Base-by-base conservation (phyloP, 164 flowering plant genomes). In the Akebia trifoliata region DNA sequence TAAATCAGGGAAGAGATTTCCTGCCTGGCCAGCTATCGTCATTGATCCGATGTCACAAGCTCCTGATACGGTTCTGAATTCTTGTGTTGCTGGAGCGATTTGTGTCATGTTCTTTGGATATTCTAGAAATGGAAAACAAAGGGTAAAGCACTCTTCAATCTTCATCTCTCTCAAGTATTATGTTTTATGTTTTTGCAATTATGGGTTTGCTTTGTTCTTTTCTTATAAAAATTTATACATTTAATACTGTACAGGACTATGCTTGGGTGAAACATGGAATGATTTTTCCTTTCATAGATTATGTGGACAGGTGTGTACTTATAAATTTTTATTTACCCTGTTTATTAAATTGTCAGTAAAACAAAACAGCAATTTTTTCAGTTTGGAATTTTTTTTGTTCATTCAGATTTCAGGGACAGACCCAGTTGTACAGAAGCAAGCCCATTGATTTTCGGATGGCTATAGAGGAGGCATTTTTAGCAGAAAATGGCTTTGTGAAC, bases 61-160 rank as follows among this genome's bases (percentile, higher is more conserved):
- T 24, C 97, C 97, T 14, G 81, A 76, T 59, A 64, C 71, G 11
- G 94, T 90, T 61, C 51, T 90, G 60, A 77, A 81, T 25, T 78
- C 87, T 52, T 78, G 90, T 64, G 64, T 82, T 52, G 72, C 95
- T 24, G 93, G 83, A 45, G 80, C 96, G 17, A 70, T 75, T 46
- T 94, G 99, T 62, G 94, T 94, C 30, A 94, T 94, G 99, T 94
- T 86, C 62, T 87, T 84, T 67, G 99, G 99, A 2, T 79, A 83
- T 67, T 79, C 91, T 15, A 85, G 73, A 57, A 79, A 73, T 53
- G 88, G 85, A 59, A 74, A 76, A 63, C 78, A 78, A 64, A 82
- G 96, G 93, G 97, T 87, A 71, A 71, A 69, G 0, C 18, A 30
- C 1, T 38, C n/a, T n/a, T 31, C 45, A 39, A 6, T 54, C 26